Evolutionary conservation across 2,329 filamentous ascomycete genomes (phyloP).

Genomic region (Penicillium sp.): DNA sequence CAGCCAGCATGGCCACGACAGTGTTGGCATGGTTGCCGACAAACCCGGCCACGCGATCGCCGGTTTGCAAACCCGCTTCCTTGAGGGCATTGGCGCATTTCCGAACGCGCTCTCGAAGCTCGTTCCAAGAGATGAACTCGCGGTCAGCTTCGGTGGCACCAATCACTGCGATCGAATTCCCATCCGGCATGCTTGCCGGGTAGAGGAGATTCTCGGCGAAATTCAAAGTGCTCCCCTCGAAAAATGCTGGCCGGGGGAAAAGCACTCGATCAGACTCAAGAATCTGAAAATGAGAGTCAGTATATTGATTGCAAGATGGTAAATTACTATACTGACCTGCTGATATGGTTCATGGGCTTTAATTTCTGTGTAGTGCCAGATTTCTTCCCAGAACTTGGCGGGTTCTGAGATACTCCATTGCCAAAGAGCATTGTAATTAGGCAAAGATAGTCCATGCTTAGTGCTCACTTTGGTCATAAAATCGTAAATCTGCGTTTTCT

Average conservation of each 20-base stretch:
- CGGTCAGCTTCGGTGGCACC: conserved; percentile 73
- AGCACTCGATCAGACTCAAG: conserved; percentile 67
- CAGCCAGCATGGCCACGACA: conserved; percentile 81
- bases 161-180: conserved; percentile 68
- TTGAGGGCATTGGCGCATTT: conserved; percentile 70
- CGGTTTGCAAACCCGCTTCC: conserved; percentile 61
- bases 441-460: conserved; percentile 63
- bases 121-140: conserved; percentile 71
- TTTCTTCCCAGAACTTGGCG: conserved; percentile 76
- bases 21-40: conserved; percentile 88
- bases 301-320: background rate
- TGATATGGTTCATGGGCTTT: conserved; percentile 62
- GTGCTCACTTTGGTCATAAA: conserved; percentile 70
- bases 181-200: conserved; percentile 59
- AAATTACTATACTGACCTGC: conserved; percentile 29
- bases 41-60: conserved; percentile 68
- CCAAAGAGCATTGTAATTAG: conserved; percentile 73
- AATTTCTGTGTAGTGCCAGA: conserved; percentile 81
- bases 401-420: conserved; percentile 80
- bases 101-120: conserved; percentile 75
- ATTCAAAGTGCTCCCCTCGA: conserved; percentile 75
- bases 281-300: conserved; percentile 52
- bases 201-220: conserved; percentile 95
- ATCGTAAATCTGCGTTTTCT: conserved; percentile 67
- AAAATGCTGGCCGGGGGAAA: conserved; percentile 87